Conservation (phyloP, 805 yeast genomes). For the Candida endomychidarum region DNA sequence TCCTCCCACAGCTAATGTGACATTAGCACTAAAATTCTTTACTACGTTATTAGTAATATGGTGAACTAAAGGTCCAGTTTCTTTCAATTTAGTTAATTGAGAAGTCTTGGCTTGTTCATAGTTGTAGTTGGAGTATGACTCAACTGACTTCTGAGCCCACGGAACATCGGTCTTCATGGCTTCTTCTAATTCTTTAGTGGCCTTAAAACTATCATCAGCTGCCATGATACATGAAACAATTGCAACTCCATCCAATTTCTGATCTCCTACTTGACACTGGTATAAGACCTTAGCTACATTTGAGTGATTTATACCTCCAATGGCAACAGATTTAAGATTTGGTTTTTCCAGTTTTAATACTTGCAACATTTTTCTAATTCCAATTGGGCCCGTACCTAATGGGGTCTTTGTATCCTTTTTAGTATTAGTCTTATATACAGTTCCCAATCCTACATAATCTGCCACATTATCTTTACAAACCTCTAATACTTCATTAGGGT, state of each 20-base stretch:
- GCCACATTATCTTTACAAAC: slow-evolving; percentile 52
- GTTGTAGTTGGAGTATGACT: neutral
- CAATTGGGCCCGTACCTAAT: slow-evolving; percentile 57
- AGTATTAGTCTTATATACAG: slow-evolving; percentile 72
- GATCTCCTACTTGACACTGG: slow-evolving; percentile 46
- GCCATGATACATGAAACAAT: slow-evolving; percentile 88
- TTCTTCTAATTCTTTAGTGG: slow-evolving; percentile 41
- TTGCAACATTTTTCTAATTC: slow-evolving; percentile 54
- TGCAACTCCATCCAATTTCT: slow-evolving; percentile 74
- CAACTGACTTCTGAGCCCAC: neutral
- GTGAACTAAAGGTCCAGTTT: slow-evolving; percentile 65
- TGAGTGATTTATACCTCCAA: slow-evolving; percentile 71
- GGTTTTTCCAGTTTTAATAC: slow-evolving; percentile 37
- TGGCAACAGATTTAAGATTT: slow-evolving; percentile 61
- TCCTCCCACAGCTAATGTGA: slow-evolving; percentile 78
- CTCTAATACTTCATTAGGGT: slow-evolving; percentile 51
- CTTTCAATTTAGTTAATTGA: slow-evolving; percentile 20
- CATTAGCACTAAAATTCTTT: slow-evolving; percentile 83
- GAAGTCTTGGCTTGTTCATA: neutral
- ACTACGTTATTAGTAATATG: slow-evolving; percentile 90
- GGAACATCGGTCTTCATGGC: slow-evolving; percentile 20
- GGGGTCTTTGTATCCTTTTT: slow-evolving; percentile 59
- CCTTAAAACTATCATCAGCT: slow-evolving; percentile 47
- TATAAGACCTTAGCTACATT: slow-evolving; percentile 61
- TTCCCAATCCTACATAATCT: slow-evolving; percentile 86